Evolutionary conservation across 495 filamentous ascomycete species (phyloP).

Genomic region (Penicillium herquei): DNA sequence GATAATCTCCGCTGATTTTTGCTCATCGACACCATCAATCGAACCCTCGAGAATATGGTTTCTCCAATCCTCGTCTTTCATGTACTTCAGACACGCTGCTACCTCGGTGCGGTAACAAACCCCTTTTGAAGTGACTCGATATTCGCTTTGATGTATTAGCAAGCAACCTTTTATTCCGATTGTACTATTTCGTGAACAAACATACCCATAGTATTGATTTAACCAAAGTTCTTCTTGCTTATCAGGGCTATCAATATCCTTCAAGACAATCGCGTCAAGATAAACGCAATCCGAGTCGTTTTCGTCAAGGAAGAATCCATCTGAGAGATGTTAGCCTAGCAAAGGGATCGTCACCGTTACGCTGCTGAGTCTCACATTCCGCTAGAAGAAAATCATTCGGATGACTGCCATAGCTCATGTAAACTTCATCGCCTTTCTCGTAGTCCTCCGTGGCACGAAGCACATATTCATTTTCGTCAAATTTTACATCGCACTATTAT

Average conservation of each 20-base stretch:
- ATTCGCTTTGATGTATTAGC: conserved; percentile 43
- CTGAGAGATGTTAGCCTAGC: conserved; percentile 24
- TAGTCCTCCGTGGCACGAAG: conserved; percentile 57
- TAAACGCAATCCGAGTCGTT: conserved; percentile 66
- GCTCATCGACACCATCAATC: conserved; percentile 29
- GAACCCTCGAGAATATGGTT: conserved; percentile 44
- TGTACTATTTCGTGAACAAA: not conserved
- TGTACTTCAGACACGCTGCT: conserved; percentile 56
- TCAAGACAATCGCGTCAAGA: conserved; percentile 68
- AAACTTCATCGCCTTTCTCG: conserved; percentile 67
- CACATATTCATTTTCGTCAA: conserved; percentile 57
- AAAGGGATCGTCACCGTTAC: not conserved
- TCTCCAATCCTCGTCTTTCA: conserved; percentile 44
- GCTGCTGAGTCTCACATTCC: conserved; percentile 55
- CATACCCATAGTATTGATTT: conserved; percentile 61
- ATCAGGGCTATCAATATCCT: conserved; percentile 36
- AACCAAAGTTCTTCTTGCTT: conserved; percentile 53
- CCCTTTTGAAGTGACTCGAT: conserved; percentile 57
- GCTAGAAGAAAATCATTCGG: conserved; percentile 75
- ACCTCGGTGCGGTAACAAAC: conserved; percentile 73
- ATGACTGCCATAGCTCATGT: conserved; percentile 77
- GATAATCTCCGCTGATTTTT: conserved; percentile 35
- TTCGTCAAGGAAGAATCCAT: conserved; percentile 71
- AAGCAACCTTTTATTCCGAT: not conserved
- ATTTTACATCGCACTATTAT: conserved; percentile 59